Evolutionary conservation across 768 basidiomycete genomes (phyloP).

Genomic region (Amanita molliuscula): DNA sequence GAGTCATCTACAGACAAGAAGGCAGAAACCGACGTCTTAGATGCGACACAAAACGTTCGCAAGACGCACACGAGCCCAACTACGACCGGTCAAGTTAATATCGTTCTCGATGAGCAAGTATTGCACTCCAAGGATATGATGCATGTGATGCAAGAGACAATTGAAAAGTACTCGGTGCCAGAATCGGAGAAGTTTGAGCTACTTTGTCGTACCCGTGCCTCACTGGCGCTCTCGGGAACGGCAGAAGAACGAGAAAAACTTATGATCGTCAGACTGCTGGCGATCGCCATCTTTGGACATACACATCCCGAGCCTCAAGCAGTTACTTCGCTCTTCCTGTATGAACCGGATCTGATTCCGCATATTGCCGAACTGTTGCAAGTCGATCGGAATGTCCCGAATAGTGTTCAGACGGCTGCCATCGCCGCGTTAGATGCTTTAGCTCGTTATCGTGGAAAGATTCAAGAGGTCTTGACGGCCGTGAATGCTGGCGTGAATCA

Average conservation of each 20-base stretch:
- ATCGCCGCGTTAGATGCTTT: slow-evolving; percentile 87
- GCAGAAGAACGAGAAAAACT: slow-evolving; percentile 69
- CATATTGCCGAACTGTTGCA: slow-evolving; percentile 88
- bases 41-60: slow-evolving; percentile 33
- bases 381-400: slow-evolving; percentile 61
- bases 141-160: slow-evolving; percentile 64
- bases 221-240: slow-evolving; percentile 54
- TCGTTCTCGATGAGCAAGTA: slow-evolving; percentile 54
- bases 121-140: slow-evolving; percentile 56
- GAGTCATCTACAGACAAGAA: slow-evolving; percentile 35
- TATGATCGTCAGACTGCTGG: slow-evolving; percentile 68
- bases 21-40: slow-evolving; percentile 33
- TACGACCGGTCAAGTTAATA: slow-evolving; percentile 40
- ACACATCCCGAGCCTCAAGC: slow-evolving; percentile 75
- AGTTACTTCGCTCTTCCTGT: slow-evolving; percentile 76
- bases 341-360: slow-evolving; percentile 85
- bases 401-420: slow-evolving; percentile 72
- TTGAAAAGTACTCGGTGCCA: slow-evolving; percentile 60
- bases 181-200: slow-evolving; percentile 83
- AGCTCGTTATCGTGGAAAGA: slow-evolving; percentile 71
- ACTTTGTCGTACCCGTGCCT: slow-evolving; percentile 75
- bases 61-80: slow-evolving; percentile 24
- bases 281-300: slow-evolving; percentile 87
- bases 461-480: slow-evolving; percentile 80
- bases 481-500: slow-evolving; percentile 96